phyloP scores from a whole-genome alignment of 108 stramenopile genomes.

The Schizochytrium sp. region DNA sequence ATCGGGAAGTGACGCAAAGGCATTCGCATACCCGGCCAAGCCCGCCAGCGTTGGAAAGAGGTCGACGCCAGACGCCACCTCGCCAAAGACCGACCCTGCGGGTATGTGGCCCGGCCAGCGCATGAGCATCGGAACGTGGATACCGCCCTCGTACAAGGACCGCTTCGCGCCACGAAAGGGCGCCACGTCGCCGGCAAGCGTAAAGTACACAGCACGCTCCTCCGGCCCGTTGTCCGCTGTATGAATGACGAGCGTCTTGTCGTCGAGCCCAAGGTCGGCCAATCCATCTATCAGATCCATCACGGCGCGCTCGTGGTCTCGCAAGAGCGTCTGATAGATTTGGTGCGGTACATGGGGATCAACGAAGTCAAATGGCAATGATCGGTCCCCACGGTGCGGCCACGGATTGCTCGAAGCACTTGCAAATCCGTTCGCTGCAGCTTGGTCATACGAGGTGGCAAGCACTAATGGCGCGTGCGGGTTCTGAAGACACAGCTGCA shows the following conservation, averaged over 20 bases:
- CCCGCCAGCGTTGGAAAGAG: neutral
- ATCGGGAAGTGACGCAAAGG: neutral
- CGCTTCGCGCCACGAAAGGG: slow-evolving; percentile 1
- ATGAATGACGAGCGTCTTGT: neutral
- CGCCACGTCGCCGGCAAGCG: neutral
- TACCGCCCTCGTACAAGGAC: neutral
- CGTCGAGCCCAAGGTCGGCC: neutral
- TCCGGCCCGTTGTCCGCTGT: slow-evolving; percentile 8
- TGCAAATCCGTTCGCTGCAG: neutral
- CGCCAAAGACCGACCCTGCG: neutral
- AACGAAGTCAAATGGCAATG: neutral
- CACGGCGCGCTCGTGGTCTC: neutral
- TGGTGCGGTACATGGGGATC: neutral
- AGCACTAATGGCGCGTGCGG: neutral
- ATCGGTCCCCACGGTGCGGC: neutral
- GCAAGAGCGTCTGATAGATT: neutral
- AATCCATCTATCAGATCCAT: neutral
- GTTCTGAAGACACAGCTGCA: neutral
- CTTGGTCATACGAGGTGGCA: neutral
- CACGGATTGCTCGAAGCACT: neutral
- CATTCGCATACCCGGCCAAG: neutral
- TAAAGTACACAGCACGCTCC: neutral
- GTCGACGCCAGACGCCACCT: neutral
- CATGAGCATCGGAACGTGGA: neutral
- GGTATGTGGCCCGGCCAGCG: neutral